A percentile compares a stretch with the other conserved stretches of the same genome.
phyloP scores from a whole-genome alignment of 2,329 filamentous ascomycete species.

The Stachybotrys echinatus region DNA sequence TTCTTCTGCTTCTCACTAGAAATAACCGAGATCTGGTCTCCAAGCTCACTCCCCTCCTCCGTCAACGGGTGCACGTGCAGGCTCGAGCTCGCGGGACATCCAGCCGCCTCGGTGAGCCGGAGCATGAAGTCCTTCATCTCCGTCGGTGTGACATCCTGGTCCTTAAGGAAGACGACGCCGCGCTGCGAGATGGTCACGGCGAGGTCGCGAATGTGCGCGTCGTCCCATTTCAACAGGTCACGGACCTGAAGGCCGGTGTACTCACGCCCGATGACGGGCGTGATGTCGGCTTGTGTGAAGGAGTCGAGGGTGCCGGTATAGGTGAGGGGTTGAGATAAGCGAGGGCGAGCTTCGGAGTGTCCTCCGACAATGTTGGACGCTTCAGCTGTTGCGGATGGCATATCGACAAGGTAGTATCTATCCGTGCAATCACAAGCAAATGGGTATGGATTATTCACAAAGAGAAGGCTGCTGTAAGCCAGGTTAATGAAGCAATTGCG shows the following conservation, averaged over 20 bases:
- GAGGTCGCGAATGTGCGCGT: slow-evolving; percentile 47
- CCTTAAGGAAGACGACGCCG: slow-evolving; percentile 30
- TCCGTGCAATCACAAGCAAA: no score
- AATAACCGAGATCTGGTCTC: slow-evolving; percentile 52
- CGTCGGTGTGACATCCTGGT: slow-evolving; percentile 27
- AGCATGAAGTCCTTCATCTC: slow-evolving; percentile 33
- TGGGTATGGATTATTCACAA: no score
- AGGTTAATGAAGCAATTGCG: no score
- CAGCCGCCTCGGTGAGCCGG: slow-evolving; percentile 23
- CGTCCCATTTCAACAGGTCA: slow-evolving; percentile 28
- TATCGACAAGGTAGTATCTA: slow-evolving; percentile 14
- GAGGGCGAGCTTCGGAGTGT: slow-evolving; percentile 20
- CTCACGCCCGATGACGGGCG: slow-evolving; percentile 45
- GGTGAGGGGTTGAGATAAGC: slow-evolving; percentile 7
- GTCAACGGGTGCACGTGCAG: slow-evolving; percentile 52
- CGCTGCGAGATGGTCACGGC: slow-evolving; percentile 42
- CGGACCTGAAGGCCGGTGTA: slow-evolving; percentile 31
- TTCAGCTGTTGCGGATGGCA: slow-evolving; percentile 25
- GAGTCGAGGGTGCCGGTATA: slow-evolving; percentile 9
- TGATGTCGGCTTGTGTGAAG: slow-evolving; percentile 26
- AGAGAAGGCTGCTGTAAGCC: no score
- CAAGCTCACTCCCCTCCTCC: slow-evolving; percentile 45
- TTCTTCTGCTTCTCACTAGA: slow-evolving; percentile 51
- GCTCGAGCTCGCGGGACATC: slow-evolving; percentile 38
- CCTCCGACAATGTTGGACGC: slow-evolving; percentile 21